phyloP scores from a whole-genome alignment of 495 filamentous ascomycete species.

The Haplographium delicatum region DNA sequence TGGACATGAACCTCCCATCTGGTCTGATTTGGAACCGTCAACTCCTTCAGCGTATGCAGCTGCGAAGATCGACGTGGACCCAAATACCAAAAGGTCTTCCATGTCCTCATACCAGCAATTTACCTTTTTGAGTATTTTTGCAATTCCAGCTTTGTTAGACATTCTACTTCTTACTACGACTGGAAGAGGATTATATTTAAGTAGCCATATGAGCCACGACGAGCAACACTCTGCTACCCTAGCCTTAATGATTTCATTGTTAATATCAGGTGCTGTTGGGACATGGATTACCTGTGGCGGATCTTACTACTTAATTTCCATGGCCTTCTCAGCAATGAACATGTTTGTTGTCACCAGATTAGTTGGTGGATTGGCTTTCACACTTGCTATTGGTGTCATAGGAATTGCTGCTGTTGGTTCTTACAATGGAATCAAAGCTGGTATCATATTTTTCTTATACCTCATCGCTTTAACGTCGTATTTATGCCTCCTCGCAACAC shows the following conservation, averaged over 20 bases:
- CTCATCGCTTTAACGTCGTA: conserved; percentile 43
- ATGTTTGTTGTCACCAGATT: conserved; percentile 55
- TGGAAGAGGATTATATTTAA: conserved; percentile 54
- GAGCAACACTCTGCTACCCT: conserved; percentile 50
- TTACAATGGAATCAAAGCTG: conserved; percentile 30
- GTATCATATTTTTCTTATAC: conserved; percentile 47
- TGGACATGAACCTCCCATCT: conserved; percentile 36
- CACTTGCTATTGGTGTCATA: conserved; percentile 39
- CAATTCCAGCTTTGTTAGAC: conserved; percentile 55
- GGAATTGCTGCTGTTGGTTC: conserved; percentile 44
- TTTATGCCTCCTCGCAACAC: conserved; percentile 41
- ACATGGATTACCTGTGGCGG: conserved; percentile 56
- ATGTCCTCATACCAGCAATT: conserved; percentile 49
- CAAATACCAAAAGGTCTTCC: conserved; percentile 37
- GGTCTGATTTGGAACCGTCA: conserved; percentile 33
- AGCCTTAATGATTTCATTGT: conserved; percentile 51
- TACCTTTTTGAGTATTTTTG: conserved; percentile 57
- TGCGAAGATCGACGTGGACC: conserved; percentile 52
- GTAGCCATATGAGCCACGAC: conserved; percentile 43
- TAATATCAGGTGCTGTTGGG: conserved; percentile 52
- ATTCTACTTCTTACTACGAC: conserved; percentile 52
- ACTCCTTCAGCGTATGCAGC: conserved; percentile 36
- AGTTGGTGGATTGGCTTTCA: conserved; percentile 51
- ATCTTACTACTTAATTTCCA: conserved; percentile 54
- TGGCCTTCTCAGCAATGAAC: conserved; percentile 56